Percentiles rank a stretch among this genome's conserved stretches.
phyloP scores from a whole-genome alignment of 192 early-diverging fungal species.

The Phycomyces blakesleeanus region DNA sequence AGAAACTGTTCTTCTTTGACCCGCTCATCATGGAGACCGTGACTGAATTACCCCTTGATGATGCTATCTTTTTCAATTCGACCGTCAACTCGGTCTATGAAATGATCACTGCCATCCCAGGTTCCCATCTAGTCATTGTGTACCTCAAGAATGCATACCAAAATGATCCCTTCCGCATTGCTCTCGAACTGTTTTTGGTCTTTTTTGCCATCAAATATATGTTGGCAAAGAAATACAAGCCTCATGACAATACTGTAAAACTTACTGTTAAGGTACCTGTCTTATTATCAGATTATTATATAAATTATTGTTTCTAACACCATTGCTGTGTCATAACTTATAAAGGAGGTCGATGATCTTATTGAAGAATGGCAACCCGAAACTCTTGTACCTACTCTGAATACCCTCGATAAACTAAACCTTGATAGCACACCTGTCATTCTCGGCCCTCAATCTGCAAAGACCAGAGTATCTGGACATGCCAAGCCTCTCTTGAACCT shows the following conservation, averaged over 20 bases:
- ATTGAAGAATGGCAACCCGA: constrained; percentile 95
- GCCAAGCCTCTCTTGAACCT: constrained; percentile 73
- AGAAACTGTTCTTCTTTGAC: constrained; percentile 12
- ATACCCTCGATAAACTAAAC: constrained; percentile 64
- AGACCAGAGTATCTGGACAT: constrained; percentile 56
- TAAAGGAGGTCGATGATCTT: constrained; percentile 92
- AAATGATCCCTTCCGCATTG: constrained; percentile 86
- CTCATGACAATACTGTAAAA: constrained; percentile 68
- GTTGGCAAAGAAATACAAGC: constrained; percentile 75
- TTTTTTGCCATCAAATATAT: constrained; percentile 89
- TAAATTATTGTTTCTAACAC: background rate
- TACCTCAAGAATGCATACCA: constrained; percentile 91
- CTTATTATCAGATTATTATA: background rate
- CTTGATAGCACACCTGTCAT: constrained; percentile 78
- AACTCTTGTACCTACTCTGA: constrained; percentile 77
- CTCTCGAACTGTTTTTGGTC: constrained; percentile 80
- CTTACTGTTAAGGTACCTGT: constrained; percentile 72
- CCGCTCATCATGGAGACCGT: constrained; percentile 13
- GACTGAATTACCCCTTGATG: constrained; percentile 15
- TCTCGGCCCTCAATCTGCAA: constrained; percentile 60
- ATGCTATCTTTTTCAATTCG: constrained; percentile 41
- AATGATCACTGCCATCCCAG: constrained; percentile 54
- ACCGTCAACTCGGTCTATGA: constrained; percentile 40
- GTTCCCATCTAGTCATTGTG: constrained; percentile 68
- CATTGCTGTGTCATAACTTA: background rate